Evolutionary conservation across 2,329 filamentous ascomycete genomes (phyloP).

Genomic region (Verticillium alfalfae): DNA sequence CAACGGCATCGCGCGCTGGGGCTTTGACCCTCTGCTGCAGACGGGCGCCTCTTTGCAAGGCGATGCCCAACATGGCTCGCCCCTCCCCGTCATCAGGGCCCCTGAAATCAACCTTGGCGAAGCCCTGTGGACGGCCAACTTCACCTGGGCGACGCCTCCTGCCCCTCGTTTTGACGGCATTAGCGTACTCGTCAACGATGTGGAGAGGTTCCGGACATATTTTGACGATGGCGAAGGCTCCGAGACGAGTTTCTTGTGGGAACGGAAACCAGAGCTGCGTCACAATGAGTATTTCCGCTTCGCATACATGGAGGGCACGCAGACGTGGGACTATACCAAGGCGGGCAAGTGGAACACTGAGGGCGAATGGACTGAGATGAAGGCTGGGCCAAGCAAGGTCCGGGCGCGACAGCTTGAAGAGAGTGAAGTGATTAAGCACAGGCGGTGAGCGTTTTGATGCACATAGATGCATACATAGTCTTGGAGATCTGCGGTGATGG

Average conservation of each 20-base stretch:
- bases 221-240: slow-evolving; percentile 43
- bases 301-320: slow-evolving; percentile 63
- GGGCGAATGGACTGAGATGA: slow-evolving; percentile 63
- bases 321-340: slow-evolving; percentile 66
- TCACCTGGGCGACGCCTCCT: slow-evolving; percentile 40
- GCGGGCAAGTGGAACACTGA: slow-evolving; percentile 64
- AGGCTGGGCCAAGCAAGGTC: slow-evolving; percentile 50
- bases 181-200: slow-evolving; percentile 78
- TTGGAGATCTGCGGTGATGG: neutral
- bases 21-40: slow-evolving; percentile 83
- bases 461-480: neutral
- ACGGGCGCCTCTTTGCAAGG: slow-evolving; percentile 68
- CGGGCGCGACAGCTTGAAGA: slow-evolving; percentile 15
- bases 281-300: slow-evolving; percentile 73
- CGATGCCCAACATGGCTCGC: slow-evolving; percentile 58
- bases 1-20: slow-evolving; percentile 91
- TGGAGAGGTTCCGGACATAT: slow-evolving; percentile 72
- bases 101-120: slow-evolving; percentile 36
- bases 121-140: slow-evolving; percentile 60
- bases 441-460: neutral
- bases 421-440: slow-evolving; percentile 4
- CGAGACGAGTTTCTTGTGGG: slow-evolving; percentile 51
- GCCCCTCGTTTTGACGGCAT: slow-evolving; percentile 63
- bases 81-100: slow-evolving; percentile 48
- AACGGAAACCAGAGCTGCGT: slow-evolving; percentile 35